Base-by-base conservation (phyloP, 768 basidiomycete species). In the Leccinum disarticulatum region DNA sequence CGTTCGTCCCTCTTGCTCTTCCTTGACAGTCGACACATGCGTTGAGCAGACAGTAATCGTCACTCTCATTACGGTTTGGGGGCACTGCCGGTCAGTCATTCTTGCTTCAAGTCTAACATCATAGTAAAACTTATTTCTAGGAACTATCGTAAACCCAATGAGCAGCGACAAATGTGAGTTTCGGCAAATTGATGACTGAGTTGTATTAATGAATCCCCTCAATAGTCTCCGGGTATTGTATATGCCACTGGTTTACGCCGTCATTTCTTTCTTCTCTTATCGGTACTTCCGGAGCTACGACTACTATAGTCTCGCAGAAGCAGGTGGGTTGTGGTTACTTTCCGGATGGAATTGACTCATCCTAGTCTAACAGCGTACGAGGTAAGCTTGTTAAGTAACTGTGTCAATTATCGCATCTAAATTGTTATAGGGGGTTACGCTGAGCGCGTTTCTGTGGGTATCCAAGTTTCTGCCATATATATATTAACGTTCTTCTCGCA, bases 211-310 rank as follows among this genome's bases (percentile, higher is more conserved):
- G 27, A 52, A 43, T 19, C 35, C 8, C n/a, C 43, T 41, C 15
- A 33, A 13, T 68, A 91, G 88, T 59, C 66, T 92, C n/a, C 85
- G 91, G 59, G 85, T 93, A 50, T 68, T 93, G 62, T 91, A 91
- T 66, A 90, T 94, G 91, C 91, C 92, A 2, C 83, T 86, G 1
- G 79, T 93, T 47, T 93, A 90, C 70, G 87, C 87, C 28, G 76
- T 93, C 62, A 83, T 95, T 52, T 91, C 91, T 1, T 95, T 95
- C 77, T 83, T 91, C 65, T 90, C 90, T 28, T 95, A 91, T 67
- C 84, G 93, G 1, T 95, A 77, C 76, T 95, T 91, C 77, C 83
- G 91, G 41, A 76, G 82, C 58, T 94, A 91, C 68, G 91, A 83
- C 46, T 86, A 85, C 66, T 85, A 85, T 65, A 76, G 75, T 36